phyloP scores from a whole-genome alignment of 305 asterid genomes.

The Solanum hybrid region DNA sequence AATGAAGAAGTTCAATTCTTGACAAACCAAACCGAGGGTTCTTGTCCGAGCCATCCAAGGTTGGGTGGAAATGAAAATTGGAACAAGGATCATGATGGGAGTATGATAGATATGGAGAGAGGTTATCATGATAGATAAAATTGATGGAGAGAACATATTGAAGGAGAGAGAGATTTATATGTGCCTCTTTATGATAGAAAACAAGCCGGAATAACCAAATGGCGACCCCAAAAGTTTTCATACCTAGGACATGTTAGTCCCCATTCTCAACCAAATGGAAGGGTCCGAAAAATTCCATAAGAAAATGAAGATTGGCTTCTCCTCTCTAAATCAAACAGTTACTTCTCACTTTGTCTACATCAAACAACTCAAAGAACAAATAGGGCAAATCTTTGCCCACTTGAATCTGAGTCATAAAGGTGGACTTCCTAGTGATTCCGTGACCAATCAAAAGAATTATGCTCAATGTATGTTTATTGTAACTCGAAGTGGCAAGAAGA shows the following conservation, averaged over 20 bases:
- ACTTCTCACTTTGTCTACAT: not conserved
- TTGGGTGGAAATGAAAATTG: not conserved
- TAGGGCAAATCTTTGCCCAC: not conserved
- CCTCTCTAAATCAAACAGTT: not conserved
- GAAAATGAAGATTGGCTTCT: not conserved
- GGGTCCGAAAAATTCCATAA: not conserved
- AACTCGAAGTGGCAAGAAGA: not conserved
- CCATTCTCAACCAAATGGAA: not conserved
- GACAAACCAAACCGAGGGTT: not conserved
- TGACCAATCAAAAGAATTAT: not conserved
- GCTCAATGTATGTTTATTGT: not conserved
- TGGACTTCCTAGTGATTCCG: not conserved
- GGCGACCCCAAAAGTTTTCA: not conserved
- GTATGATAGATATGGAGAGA: not conserved
- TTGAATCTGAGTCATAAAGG: not conserved
- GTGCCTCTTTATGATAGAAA: not conserved
- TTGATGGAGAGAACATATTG: not conserved
- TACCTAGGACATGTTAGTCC: not conserved
- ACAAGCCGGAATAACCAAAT: too few relatives aligned
- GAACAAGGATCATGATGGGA: not conserved
- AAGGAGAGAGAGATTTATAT: not conserved
- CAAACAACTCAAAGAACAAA: not conserved
- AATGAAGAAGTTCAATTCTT: not conserved
- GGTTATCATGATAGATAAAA: not conserved
- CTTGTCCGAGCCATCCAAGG: not conserved